A percentile compares a stretch with the other conserved stretches of the same genome.
Conservation (phyloP, 2,329 filamentous ascomycete species). For the Westerdykella aurantiaca region DNA sequence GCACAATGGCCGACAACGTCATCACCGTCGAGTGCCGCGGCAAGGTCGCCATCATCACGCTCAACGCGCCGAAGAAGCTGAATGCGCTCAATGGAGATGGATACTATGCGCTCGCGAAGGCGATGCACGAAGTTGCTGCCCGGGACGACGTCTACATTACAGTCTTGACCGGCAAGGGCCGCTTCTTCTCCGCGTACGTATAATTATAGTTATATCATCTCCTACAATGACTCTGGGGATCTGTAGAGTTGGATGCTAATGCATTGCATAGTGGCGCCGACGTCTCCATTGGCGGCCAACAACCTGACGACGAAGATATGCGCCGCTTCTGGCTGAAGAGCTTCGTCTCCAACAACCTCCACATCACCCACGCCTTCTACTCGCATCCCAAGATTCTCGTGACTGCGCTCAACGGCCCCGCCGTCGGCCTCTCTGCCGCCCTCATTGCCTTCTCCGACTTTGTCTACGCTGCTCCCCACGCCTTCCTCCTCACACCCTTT, state of each 20-base stretch:
- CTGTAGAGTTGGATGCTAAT: constrained; percentile 4
- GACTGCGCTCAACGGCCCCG: constrained; percentile 85
- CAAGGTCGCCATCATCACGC: constrained; percentile 75
- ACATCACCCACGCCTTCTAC: constrained; percentile 85
- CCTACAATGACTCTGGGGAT: background rate
- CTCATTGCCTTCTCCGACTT: constrained; percentile 83
- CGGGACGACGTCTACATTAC: constrained; percentile 80
- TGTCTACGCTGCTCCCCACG: constrained; percentile 72
- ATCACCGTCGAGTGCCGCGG: constrained; percentile 59
- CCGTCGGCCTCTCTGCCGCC: constrained; percentile 80
- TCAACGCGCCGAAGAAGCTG: constrained; percentile 80
- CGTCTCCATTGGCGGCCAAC: constrained; percentile 53
- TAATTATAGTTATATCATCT: too few relatives aligned
- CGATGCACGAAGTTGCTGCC: constrained; percentile 69
- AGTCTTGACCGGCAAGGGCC: constrained; percentile 73
- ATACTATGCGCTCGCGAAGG: constrained; percentile 71
- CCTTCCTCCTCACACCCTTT: constrained; percentile 89
- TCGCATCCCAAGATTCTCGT: constrained; percentile 91
- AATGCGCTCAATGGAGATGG: constrained; percentile 67
- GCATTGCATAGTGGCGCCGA: constrained; percentile 63
- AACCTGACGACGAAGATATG: constrained; percentile 31
- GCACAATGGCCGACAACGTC: constrained; percentile 40
- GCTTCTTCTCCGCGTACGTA: constrained; percentile 78
- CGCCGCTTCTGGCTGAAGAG: constrained; percentile 58
- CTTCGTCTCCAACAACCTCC: constrained; percentile 82